Evolutionary conservation across 495 filamentous ascomycete species (phyloP).

Genomic region (Hypoxylon fragiforme): DNA sequence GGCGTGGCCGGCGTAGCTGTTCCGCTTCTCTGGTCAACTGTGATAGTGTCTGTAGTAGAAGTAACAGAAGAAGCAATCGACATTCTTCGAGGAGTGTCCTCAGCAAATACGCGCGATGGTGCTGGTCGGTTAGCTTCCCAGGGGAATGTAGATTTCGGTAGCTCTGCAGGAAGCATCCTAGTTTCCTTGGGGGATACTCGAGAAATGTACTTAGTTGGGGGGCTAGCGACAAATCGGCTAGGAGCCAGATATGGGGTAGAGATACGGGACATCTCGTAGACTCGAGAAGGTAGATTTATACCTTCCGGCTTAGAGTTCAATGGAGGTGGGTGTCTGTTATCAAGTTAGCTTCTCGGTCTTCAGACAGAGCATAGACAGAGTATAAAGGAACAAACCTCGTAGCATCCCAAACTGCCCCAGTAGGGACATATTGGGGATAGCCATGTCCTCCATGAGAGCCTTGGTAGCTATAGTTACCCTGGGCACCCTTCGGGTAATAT

Average conservation of each 20-base stretch:
- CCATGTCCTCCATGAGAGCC: constrained; percentile 7
- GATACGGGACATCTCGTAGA: constrained; percentile 77
- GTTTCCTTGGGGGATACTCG: constrained; percentile 72
- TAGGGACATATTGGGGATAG: constrained; percentile 22
- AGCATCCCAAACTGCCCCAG: constrained; percentile 45
- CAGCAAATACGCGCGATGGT: constrained; percentile 73
- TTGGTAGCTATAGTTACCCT: constrained; percentile 13
- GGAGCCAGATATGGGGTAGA: constrained; percentile 73
- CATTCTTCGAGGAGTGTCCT: constrained; percentile 29
- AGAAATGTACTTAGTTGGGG: constrained; percentile 82
- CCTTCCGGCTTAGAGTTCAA: constrained; percentile 76
- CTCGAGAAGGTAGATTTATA: constrained; percentile 67
- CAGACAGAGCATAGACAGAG: background rate
- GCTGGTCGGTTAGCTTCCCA: constrained; percentile 72
- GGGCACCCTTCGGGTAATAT: constrained; percentile 48
- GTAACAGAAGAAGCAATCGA: constrained; percentile 42
- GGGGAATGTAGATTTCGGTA: constrained; percentile 73
- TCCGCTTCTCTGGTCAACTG: constrained; percentile 43
- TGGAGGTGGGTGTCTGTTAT: constrained; percentile 70
- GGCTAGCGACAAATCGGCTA: constrained; percentile 72
- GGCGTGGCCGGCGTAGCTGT: constrained; percentile 53
- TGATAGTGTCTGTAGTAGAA: constrained; percentile 43
- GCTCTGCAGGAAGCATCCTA: constrained; percentile 57
- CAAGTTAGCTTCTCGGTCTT: constrained; percentile 23
- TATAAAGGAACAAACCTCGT: constrained; percentile 39